phyloP scores from a whole-genome alignment of 108 stramenopile genomes.

The Fragilaria radians region DNA sequence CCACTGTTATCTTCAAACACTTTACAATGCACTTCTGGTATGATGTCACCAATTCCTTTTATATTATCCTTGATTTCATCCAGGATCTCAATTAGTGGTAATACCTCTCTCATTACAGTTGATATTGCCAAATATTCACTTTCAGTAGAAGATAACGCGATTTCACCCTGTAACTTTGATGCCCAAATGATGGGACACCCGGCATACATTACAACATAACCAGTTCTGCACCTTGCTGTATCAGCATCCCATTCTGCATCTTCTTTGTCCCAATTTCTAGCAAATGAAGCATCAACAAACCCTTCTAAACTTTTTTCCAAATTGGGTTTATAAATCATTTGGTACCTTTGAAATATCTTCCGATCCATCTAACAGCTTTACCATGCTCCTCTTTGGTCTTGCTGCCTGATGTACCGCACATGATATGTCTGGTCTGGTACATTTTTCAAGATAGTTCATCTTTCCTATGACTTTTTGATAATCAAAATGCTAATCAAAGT shows the following conservation, averaged over 20 bases:
- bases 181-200: constrained; percentile 19
- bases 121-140: constrained; percentile 18
- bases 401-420: constrained; percentile 22
- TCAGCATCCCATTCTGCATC: not conserved
- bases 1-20: constrained; percentile 33
- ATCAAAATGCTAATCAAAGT: no score
- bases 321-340: constrained; percentile 8
- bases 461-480: no score
- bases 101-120: constrained; percentile 12
- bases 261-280: constrained; percentile 1
- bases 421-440: constrained; percentile 24
- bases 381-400: constrained; percentile 16
- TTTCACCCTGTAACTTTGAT: constrained; percentile 16
- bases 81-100: constrained; percentile 20
- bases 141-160: constrained; percentile 23
- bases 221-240: constrained; percentile 12
- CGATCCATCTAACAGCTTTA: constrained; percentile 18
- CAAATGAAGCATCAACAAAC: constrained; percentile 20
- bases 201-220: constrained; percentile 15
- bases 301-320: constrained; percentile 8
- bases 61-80: constrained; percentile 16
- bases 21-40: no score
- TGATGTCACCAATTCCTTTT: constrained; percentile 5
- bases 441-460: no score
- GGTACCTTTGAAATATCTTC: constrained; percentile 18